Evolutionary conservation across 768 basidiomycete genomes (phyloP).

Genomic region (Suillus hirtellus): DNA sequence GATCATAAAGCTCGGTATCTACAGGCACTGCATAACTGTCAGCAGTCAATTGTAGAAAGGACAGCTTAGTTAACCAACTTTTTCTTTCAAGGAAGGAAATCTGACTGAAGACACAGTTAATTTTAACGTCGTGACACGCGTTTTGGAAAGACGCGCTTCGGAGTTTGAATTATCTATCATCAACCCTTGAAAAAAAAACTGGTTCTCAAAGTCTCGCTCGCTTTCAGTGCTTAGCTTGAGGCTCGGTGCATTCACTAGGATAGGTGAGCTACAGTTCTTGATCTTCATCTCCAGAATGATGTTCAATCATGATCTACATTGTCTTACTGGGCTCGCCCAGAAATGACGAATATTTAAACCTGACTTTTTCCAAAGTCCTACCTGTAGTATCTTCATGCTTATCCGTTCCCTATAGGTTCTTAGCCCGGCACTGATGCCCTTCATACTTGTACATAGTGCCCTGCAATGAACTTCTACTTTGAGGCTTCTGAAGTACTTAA

Average conservation of each 20-base stretch:
- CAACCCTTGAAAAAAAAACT: background rate
- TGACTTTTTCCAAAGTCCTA: constrained; percentile 24
- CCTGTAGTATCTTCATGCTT: constrained; percentile 24
- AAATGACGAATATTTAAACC: constrained; percentile 47
- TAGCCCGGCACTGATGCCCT: constrained; percentile 18
- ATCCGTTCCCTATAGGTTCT: constrained; percentile 23
- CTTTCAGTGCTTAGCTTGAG: background rate
- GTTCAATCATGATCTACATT: constrained; percentile 84
- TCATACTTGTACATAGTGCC: constrained; percentile 25
- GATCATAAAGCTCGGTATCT: constrained; percentile 83
- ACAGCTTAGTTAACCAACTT: background rate
- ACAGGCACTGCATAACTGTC: constrained; percentile 52
- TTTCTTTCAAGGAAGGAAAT: constrained; percentile 26
- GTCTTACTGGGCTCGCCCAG: constrained; percentile 61
- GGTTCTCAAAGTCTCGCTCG: background rate
- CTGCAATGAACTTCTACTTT: constrained; percentile 92
- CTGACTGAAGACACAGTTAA: background rate
- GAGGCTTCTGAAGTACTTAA: constrained; percentile 83
- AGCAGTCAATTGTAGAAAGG: constrained; percentile 18
- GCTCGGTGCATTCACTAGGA: background rate
- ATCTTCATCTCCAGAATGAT: constrained; percentile 46
- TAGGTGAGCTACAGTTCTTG: constrained; percentile 22
- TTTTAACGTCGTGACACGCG: constrained; percentile 17
- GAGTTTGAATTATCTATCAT: constrained; percentile 30
- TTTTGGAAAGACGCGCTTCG: constrained; percentile 32